Evolutionary conservation across 306 rosid genomes (phyloP), one percentile per base, ranked within the genome.

Genomic region (Vigna trinervia): DNA sequence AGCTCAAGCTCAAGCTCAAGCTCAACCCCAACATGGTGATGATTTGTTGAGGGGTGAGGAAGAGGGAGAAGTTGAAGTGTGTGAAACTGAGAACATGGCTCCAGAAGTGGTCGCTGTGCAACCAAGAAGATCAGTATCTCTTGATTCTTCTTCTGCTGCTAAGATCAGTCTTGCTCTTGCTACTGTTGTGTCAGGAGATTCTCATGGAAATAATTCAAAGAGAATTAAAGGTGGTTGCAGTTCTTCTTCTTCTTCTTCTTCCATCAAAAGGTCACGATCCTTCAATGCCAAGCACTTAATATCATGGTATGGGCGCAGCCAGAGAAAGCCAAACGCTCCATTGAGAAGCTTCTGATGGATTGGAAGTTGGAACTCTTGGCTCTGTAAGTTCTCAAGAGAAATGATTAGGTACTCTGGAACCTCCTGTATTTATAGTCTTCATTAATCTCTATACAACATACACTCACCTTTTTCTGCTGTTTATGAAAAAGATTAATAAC

Each of bases 241-340:
- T 78, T 86, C 89, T 74, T 69, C 62, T 56, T 87, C 90, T 56
- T 87, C 90, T 76, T 0, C 85, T 23, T 12, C 64, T n/a, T 80
- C 91, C 0, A 84, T 91, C 82, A 90, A 87, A 80, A 88, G 91
- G 84, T 90, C 98, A 28, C 58, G 85, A 19, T 93, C 98, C 46
- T 87, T 79, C 73, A 84, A 60, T 84, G 96, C 89, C 9, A 89
- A 82, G 58, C 83, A 87, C n/a, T 6, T 76, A 2, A n/a, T 81
- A 4, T 68, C 87, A 3, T 69, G 78, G 87, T 51, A 86, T 54
- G 11, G 81, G 41, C 64, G 84, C 15, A 56, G 79, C 53, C 78
- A 84, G 69, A 82, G 77, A 83, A 78, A 90, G 82, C 36, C 84
- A 48, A 39, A 73, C 78, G 67, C 65, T 78, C 84, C 86, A 7